A percentile compares a stretch with the other conserved stretches of the same genome.
Evolutionary conservation across 768 basidiomycete genomes (phyloP).

Genomic region (Pulveroboletus sp.): DNA sequence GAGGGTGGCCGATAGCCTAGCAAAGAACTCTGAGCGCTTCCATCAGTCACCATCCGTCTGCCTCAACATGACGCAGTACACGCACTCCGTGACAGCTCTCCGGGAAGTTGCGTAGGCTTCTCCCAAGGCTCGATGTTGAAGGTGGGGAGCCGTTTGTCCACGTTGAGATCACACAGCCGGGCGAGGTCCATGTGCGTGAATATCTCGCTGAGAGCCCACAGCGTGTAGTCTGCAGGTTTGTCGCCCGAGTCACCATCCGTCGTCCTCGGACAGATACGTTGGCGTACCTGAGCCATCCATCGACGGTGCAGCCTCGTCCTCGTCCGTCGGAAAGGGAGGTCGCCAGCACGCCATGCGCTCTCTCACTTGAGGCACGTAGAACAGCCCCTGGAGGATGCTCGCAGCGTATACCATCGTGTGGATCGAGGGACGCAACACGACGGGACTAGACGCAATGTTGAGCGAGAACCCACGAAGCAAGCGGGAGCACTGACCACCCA

Average conservation of each 20-base stretch:
- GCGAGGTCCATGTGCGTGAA: constrained; percentile 70
- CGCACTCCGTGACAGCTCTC: constrained; percentile 42
- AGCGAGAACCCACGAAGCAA: background rate
- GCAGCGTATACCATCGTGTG: constrained; percentile 55
- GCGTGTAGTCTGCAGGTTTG: constrained; percentile 38
- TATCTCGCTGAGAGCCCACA: constrained; percentile 60
- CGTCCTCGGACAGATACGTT: constrained; percentile 13
- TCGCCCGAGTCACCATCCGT: background rate
- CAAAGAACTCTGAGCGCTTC: constrained; percentile 45
- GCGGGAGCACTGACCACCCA: constrained; percentile 47
- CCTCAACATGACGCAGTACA: background rate
- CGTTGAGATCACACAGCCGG: constrained; percentile 51
- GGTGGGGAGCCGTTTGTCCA: constrained; percentile 46
- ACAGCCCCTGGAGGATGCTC: constrained; percentile 52
- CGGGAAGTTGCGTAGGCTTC: constrained; percentile 35
- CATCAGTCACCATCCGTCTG: constrained; percentile 12
- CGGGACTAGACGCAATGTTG: constrained; percentile 46
- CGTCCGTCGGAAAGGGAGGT: constrained; percentile 19
- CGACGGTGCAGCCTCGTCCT: constrained; percentile 24
- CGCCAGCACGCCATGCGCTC: constrained; percentile 38
- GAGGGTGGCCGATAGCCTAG: constrained; percentile 38
- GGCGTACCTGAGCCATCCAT: constrained; percentile 35
- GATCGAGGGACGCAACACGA: constrained; percentile 59
- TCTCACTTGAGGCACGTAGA: constrained; percentile 69
- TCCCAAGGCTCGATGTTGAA: constrained; percentile 42